Conservation (phyloP, 768 basidiomycete species). For the Russula virescens region DNA sequence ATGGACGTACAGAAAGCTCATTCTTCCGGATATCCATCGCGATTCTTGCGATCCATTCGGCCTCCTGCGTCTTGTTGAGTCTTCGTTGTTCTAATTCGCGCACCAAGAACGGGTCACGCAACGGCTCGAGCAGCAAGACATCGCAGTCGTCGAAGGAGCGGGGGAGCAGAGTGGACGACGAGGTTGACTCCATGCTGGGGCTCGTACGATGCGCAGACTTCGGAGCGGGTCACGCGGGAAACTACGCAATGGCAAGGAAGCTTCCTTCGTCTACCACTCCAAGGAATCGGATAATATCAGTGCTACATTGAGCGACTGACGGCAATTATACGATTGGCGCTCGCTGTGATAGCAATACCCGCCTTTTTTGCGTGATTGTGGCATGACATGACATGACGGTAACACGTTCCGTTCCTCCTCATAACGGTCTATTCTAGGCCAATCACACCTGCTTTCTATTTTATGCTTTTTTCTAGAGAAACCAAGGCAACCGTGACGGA, state of each 20-base stretch:
- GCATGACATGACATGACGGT: neutral
- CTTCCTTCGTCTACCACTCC: neutral
- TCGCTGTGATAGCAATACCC: neutral
- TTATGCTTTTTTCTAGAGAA: neutral
- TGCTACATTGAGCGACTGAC: neutral
- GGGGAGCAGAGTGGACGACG: neutral
- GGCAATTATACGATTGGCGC: neutral
- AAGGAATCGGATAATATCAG: too few species aligned
- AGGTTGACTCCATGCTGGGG: slow-evolving; percentile 1
- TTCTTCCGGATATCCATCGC: slow-evolving; percentile 2
- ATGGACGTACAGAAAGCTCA: slow-evolving; percentile 10
- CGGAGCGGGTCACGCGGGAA: neutral
- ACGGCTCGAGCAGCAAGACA: neutral
- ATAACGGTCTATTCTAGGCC: neutral
- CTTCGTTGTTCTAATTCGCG: neutral
- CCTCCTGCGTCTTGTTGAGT: slow-evolving; percentile 12
- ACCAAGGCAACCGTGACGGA: neutral
- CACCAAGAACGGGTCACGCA: slow-evolving; percentile 7
- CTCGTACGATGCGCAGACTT: neutral
- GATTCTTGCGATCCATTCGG: neutral
- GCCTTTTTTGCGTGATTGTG: neutral
- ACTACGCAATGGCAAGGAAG: neutral
- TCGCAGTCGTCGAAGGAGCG: neutral
- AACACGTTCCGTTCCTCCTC: too few species aligned
- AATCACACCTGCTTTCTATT: neutral